Base-by-base conservation (phyloP, 495 filamentous ascomycete genomes). In the Apodospora peruviana region DNA sequence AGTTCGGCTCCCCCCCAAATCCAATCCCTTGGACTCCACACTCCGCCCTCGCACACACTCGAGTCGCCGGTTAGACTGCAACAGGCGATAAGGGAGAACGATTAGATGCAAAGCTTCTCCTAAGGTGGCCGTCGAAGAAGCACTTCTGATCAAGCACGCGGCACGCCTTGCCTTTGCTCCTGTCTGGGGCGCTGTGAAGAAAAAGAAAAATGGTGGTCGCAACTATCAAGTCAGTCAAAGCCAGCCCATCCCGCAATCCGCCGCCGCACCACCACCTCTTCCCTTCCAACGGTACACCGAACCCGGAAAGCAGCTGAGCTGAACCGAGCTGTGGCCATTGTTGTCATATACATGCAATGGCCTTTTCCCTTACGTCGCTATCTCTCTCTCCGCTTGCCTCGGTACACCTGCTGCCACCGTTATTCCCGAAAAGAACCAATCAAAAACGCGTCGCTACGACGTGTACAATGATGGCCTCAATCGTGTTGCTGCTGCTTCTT, bases 211-310 rank as follows among this genome's bases (percentile, higher is more conserved):
- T 90, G 86, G 86, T 87, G 57, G 83, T 89, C 62, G 86, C 85
- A 62, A 90, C 86, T 46, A 90, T 90, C 69, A 90, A 90, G 86
- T 90, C 72, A 58, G 86, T 79, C 48, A 49, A 51, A 53, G 59
- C 27, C 21, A 27, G 51, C 18, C 45, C 43, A 14, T 52, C 48
- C 40, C 23, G 29, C 39, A 36, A 54, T 48, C 23, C 50, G 22
- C 27, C 23, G 7, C 40, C 34, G 47, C 39, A 38, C 16, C 36
- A 18, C 21, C 24, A 10, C 24, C 40, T 17, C 8, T 44, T 44
- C 25, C 22, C n/a, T 7, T 7, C 27, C 27, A 32, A 32, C 5
- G 12, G 27, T 12, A 32, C 27, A 32, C 7, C 12, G 7, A 12
- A 5, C 27, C 12, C 27, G 12, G 27, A 32, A 5, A 5, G 12